These are phyloP conservation scores for Geoglossum glabrum DNA, from an alignment of 495 filamentous ascomycete species.

Conservation along the genomic window DNA sequence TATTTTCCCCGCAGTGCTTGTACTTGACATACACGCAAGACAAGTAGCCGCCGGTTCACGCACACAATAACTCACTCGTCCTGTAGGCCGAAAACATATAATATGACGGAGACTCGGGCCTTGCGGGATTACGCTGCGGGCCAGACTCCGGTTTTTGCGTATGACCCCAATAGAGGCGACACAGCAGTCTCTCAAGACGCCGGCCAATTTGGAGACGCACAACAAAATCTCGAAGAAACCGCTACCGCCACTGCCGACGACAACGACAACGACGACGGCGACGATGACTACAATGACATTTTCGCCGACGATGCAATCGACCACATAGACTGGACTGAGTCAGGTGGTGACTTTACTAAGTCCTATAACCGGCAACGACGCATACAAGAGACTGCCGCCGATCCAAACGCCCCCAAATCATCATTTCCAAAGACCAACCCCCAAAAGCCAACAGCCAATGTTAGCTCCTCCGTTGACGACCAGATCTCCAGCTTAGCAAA, in stretches of 20 bases:
- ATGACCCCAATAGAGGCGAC: conserved; percentile 36
- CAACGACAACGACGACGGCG: conserved; percentile 28
- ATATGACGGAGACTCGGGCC: not conserved
- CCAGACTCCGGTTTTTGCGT: conserved; percentile 29
- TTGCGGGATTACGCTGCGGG: conserved; percentile 20
- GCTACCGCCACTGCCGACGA: not conserved
- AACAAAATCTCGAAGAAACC: not conserved
- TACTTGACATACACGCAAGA: too few species aligned
- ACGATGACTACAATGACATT: conserved; percentile 38
- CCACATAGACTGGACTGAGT: conserved; percentile 36
- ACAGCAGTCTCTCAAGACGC: conserved; percentile 13
- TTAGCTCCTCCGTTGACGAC: conserved; percentile 59
- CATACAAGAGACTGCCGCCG: conserved; percentile 34
- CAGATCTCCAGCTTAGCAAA: conserved; percentile 64
- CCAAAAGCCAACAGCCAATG: conserved; percentile 70
- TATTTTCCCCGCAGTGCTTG: too few species aligned
- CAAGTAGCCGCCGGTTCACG: too few species aligned
- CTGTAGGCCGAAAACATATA: not conserved
- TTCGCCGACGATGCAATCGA: conserved; percentile 38
- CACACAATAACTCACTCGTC: not conserved
- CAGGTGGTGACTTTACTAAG: conserved; percentile 52
- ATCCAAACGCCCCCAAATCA: conserved; percentile 33
- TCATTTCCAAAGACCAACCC: conserved; percentile 54
- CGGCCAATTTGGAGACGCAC: not conserved
- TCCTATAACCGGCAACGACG: conserved; percentile 72